Percentiles rank a stretch among this genome's conserved stretches.
Evolutionary conservation across 2,329 filamentous ascomycete genomes (phyloP).

Genomic region (Verticillium zaregamsianum): DNA sequence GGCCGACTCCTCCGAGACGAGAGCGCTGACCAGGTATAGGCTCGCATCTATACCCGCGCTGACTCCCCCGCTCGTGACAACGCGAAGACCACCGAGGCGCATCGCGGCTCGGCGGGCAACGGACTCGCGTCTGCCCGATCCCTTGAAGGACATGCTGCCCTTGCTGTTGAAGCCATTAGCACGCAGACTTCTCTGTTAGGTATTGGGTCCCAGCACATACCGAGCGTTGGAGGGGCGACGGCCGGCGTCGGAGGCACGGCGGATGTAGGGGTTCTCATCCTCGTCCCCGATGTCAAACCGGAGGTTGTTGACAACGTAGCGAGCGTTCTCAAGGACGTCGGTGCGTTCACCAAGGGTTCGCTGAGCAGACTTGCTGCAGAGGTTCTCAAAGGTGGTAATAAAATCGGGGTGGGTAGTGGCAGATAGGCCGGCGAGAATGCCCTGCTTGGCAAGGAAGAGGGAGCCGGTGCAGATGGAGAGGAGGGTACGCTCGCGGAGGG

Average conservation of each 20-base stretch:
- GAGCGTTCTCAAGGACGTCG: conserved; percentile 74
- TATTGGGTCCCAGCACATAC: conserved; percentile 31
- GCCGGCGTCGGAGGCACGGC: conserved; percentile 65
- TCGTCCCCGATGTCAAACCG: conserved; percentile 79
- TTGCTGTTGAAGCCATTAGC: conserved; percentile 48
- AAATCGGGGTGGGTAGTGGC: conserved; percentile 81
- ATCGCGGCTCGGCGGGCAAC: conserved; percentile 74
- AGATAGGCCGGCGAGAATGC: conserved; percentile 72
- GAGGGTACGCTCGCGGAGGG: conserved; percentile 74
- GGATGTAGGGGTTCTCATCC: conserved; percentile 80
- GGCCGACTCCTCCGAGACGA: conserved; percentile 74
- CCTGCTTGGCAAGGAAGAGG: conserved; percentile 71
- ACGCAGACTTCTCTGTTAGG: not conserved
- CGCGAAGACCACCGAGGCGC: conserved; percentile 64
- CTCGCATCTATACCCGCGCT: conserved; percentile 79
- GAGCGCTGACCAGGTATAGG: conserved; percentile 78
- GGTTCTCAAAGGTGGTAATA: conserved; percentile 75
- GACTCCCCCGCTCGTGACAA: conserved; percentile 77
- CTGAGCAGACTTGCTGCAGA: conserved; percentile 70
- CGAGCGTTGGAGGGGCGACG: conserved; percentile 57
- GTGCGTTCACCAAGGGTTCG: conserved; percentile 71
- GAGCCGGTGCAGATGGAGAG: conserved; percentile 77
- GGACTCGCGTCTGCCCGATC: conserved; percentile 71
- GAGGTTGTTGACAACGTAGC: conserved; percentile 89
- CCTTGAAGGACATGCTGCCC: conserved; percentile 79